A percentile compares a stretch with the other conserved stretches of the same genome.
phyloP scores from a whole-genome alignment of 306 rosid species.

The Pyrus pyrifolia region DNA sequence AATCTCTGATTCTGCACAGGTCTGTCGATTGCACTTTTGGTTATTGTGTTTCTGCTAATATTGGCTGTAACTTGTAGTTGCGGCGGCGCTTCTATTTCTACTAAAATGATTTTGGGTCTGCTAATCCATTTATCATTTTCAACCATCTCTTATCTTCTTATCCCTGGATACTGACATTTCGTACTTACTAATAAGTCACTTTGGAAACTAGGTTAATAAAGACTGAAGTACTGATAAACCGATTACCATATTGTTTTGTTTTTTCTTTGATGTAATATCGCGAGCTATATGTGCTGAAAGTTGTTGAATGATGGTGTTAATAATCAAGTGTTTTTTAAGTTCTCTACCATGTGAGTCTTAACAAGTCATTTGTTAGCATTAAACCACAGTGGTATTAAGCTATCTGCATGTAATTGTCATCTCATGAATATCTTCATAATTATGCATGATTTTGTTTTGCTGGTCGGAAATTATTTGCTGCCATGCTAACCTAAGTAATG shows the following conservation, averaged over 20 bases:
- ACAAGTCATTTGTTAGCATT: no score
- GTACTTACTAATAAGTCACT: not conserved
- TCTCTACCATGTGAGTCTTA: no score
- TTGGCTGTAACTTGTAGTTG: not conserved
- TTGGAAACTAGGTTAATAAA: not conserved
- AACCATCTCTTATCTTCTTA: not conserved
- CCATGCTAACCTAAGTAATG: no score
- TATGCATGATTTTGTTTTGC: no score
- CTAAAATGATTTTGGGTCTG: not conserved
- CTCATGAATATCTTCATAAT: no score
- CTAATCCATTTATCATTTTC: not conserved
- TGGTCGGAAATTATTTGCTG: no score
- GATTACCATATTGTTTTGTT: not conserved
- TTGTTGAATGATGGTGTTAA: no score
- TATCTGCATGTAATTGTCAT: no score
- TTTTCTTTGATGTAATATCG: not conserved
- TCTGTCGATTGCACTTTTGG: slow-evolving; percentile 17
- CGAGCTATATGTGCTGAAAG: not conserved
- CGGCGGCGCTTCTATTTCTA: not conserved
- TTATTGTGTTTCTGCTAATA: not conserved
- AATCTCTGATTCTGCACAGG: slow-evolving; percentile 98
- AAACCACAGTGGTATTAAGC: no score
- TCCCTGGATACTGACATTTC: not conserved
- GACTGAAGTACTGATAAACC: not conserved
- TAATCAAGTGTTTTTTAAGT: no score